These are phyloP conservation scores for Cladosporium sp. DNA, from an alignment of 2,329 filamentous ascomycete species.

Conservation along the genomic window DNA sequence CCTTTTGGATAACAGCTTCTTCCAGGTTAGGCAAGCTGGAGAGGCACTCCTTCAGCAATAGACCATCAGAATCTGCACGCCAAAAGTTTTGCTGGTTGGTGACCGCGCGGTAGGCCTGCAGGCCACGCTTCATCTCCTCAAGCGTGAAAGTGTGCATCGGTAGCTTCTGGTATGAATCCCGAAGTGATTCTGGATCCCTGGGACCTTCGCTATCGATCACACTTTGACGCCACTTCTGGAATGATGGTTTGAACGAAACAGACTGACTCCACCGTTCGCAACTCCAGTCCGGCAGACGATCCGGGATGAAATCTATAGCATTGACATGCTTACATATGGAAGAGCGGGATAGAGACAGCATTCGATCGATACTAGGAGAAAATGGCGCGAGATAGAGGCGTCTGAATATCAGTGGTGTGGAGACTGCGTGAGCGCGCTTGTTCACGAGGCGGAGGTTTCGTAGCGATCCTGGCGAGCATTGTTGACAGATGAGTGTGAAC, in stretches of 20 bases:
- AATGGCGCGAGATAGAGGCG: slow-evolving; percentile 23
- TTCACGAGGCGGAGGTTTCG: slow-evolving; percentile 20
- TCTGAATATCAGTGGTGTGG: slow-evolving; percentile 20
- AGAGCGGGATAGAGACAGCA: slow-evolving; percentile 17
- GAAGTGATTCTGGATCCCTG: neutral
- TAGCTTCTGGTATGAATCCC: neutral
- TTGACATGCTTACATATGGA: slow-evolving; percentile 22
- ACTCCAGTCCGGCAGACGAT: slow-evolving; percentile 21
- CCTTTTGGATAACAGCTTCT: slow-evolving; percentile 13
- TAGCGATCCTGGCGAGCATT: slow-evolving; percentile 17
- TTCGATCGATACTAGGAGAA: slow-evolving; percentile 15
- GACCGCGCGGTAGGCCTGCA: slow-evolving; percentile 7
- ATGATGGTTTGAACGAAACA: too few species aligned
- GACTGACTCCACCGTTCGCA: neutral
- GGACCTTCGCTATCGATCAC: neutral
- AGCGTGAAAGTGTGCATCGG: slow-evolving; percentile 15
- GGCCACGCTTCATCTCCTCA: slow-evolving; percentile 14
- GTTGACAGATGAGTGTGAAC: slow-evolving; percentile 19
- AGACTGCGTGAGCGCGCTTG: slow-evolving; percentile 14
- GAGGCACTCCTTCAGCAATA: slow-evolving; percentile 16
- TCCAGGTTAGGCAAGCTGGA: slow-evolving; percentile 18
- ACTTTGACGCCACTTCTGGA: too few species aligned
- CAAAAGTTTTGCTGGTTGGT: slow-evolving; percentile 13
- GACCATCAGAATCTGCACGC: slow-evolving; percentile 12
- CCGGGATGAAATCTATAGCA: slow-evolving; percentile 22